These are phyloP conservation scores for Cryptococcus floricola DNA, from an alignment of 1,284 basidiomycete species.

Conservation along the genomic window DNA sequence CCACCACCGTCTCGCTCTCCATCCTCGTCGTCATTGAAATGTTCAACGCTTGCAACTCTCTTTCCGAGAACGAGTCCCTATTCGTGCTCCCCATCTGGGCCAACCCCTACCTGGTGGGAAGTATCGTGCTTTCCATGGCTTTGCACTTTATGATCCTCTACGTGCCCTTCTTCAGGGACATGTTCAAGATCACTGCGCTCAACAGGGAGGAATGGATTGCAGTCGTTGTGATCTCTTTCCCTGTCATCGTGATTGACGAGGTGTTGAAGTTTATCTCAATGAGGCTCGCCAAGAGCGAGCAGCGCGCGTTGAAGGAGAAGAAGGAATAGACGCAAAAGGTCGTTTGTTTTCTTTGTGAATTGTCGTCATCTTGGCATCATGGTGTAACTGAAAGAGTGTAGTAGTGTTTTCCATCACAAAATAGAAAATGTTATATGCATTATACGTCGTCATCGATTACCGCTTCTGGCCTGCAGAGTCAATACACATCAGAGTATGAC, in stretches of 20 bases:
- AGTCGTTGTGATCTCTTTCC: constrained; percentile 82
- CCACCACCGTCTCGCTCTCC: constrained; percentile 92
- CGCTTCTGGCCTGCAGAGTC: not conserved
- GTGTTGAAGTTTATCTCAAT: constrained; percentile 80
- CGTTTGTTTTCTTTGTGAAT: not conserved
- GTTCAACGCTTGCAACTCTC: constrained; percentile 99
- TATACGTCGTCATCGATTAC: not conserved
- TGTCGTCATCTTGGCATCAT: not conserved
- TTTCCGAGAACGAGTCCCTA: constrained; percentile 95
- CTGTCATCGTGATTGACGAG: constrained; percentile 88
- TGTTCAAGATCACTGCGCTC: constrained; percentile 88
- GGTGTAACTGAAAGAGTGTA: not conserved
- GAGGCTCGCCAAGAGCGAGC: constrained; percentile 31
- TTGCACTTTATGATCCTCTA: constrained; percentile 93
- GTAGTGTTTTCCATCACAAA: not conserved
- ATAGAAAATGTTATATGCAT: not conserved
- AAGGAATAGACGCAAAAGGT: not conserved
- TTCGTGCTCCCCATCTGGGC: constrained; percentile 85
- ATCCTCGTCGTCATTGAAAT: constrained; percentile 75
- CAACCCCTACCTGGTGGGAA: constrained; percentile 84
- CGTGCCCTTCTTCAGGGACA: constrained; percentile 84
- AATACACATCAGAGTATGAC: constrained; percentile 16
- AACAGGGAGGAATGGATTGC: constrained; percentile 93
- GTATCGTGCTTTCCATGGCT: constrained; percentile 82
- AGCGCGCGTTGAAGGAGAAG: constrained; percentile 2